Conservation (phyloP, 179 eudicot species). For the Vitellaria paradoxa region DNA sequence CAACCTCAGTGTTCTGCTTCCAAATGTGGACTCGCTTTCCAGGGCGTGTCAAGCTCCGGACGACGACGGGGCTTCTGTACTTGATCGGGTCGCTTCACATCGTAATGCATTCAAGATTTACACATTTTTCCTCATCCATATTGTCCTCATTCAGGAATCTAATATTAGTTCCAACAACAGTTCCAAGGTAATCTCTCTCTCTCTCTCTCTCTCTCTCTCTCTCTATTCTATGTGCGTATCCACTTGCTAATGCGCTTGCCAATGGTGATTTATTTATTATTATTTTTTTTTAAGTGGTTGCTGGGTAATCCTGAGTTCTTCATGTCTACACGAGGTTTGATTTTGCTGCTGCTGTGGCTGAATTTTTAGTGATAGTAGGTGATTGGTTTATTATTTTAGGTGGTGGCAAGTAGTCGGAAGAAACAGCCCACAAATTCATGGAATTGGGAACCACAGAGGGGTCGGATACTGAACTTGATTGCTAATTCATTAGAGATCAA, state of each 20-base stretch:
- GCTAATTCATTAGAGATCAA: conserved; percentile 93
- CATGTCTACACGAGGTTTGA: background rate
- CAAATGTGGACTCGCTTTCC: conserved; percentile 71
- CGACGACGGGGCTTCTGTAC: conserved; percentile 28
- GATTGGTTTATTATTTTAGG: conserved; percentile 39
- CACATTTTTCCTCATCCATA: conserved; percentile 68
- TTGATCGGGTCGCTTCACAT: conserved; percentile 65
- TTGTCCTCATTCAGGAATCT: conserved; percentile 61
- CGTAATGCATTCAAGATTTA: conserved; percentile 85
- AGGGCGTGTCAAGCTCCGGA: conserved; percentile 30
- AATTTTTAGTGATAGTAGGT: conserved; percentile 12
- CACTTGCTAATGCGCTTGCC: background rate
- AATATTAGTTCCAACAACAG: conserved; percentile 23
- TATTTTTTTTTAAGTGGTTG: background rate
- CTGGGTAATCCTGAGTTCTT: background rate
- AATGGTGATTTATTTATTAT: background rate
- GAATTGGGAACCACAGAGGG: conserved; percentile 92
- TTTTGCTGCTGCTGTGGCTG: background rate
- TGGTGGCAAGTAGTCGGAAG: conserved; percentile 61
- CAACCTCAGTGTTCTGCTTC: conserved; percentile 83
- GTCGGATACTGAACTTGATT: conserved; percentile 62
- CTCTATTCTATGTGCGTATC: background rate
- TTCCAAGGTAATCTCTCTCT: conserved; percentile 41
- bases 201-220: background rate
- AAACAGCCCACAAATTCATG: conserved; percentile 68